A percentile compares a stretch with the other conserved stretches of the same genome.
Conservation (phyloP, 805 yeast species). For the Candida schatavii region DNA sequence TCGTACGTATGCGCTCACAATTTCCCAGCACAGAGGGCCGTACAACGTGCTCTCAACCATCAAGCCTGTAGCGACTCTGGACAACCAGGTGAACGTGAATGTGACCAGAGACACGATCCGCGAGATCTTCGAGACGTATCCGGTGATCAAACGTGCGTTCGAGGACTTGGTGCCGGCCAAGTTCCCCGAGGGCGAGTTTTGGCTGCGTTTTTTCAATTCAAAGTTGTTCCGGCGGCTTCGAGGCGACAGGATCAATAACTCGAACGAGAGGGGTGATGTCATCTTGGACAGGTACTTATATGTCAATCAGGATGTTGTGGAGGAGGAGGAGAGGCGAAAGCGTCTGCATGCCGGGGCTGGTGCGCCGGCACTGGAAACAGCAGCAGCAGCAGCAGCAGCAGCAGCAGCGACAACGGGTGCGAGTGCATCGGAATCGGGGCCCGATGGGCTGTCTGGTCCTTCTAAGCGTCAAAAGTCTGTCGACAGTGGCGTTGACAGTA, state of each 20-base stretch:
- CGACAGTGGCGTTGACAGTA: background rate
- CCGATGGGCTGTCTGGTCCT: background rate
- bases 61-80: conserved; percentile 88
- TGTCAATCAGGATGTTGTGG: conserved; percentile 56
- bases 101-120: conserved; percentile 87
- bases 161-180: conserved; percentile 82
- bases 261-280: conserved; percentile 77
- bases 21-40: conserved; percentile 85
- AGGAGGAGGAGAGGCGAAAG: conserved; percentile 29
- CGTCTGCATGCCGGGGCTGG: conserved; percentile 31
- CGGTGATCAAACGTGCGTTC: conserved; percentile 84
- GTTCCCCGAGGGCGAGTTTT: conserved; percentile 85
- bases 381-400: background rate
- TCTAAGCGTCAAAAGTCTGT: too few species aligned
- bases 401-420: conserved; percentile 1
- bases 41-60: conserved; percentile 92
- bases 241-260: conserved; percentile 75
- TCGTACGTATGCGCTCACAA: conserved; percentile 81
- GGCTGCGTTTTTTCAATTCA: conserved; percentile 94
- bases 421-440: conserved; percentile 1
- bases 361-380: conserved; percentile 5
- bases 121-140: conserved; percentile 89
- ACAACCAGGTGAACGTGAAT: conserved; percentile 89
- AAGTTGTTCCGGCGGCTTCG: conserved; percentile 81
- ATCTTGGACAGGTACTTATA: conserved; percentile 81